Percentiles rank a stretch among this genome's conserved stretches.
Evolutionary conservation across 1,139 yeast species (phyloP).

Genomic region (Suhomyces bribrorum): DNA sequence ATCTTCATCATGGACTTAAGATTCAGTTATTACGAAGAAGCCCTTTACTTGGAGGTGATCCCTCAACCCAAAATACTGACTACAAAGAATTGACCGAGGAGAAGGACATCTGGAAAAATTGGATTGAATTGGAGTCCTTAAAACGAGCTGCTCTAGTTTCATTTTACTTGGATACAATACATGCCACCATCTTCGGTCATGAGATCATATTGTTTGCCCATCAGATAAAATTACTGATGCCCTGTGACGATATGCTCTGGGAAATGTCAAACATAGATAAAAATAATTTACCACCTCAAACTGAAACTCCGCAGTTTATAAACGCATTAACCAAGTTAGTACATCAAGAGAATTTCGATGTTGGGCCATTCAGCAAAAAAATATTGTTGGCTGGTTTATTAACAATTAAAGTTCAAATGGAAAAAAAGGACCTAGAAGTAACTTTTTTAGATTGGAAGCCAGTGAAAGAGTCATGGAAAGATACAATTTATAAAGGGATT

Average conservation of each 20-base stretch:
- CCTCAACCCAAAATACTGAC: slow-evolving; percentile 21
- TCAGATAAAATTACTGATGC: slow-evolving; percentile 30
- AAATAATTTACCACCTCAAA: slow-evolving; percentile 3
- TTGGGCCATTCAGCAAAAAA: slow-evolving; percentile 57
- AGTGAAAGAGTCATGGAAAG: slow-evolving; percentile 58
- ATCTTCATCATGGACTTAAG: slow-evolving; percentile 72
- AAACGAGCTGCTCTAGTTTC: slow-evolving; percentile 33
- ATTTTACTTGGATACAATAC: slow-evolving; percentile 31
- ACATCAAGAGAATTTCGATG: slow-evolving; percentile 50
- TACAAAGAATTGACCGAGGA: slow-evolving; percentile 8
- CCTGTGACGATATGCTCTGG: slow-evolving; percentile 36
- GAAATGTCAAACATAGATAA: slow-evolving; percentile 18
- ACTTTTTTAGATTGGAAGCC: slow-evolving; percentile 33
- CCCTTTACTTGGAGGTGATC: slow-evolving; percentile 68
- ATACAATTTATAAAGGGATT: slow-evolving; percentile 59
- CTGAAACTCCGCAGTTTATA: slow-evolving; percentile 35
- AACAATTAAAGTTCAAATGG: slow-evolving; percentile 69
- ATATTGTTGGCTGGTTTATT: slow-evolving; percentile 67
- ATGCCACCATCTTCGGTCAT: slow-evolving; percentile 35
- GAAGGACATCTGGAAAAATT: slow-evolving; percentile 24
- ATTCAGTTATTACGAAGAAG: slow-evolving; percentile 68
- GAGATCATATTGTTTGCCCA: slow-evolving; percentile 30
- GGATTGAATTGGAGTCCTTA: slow-evolving; percentile 35
- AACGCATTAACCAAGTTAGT: slow-evolving; percentile 56
- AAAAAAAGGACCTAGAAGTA: slow-evolving; percentile 63